Conservation (phyloP, 1,284 basidiomycete genomes). For the Ceratobasidium sp. region DNA sequence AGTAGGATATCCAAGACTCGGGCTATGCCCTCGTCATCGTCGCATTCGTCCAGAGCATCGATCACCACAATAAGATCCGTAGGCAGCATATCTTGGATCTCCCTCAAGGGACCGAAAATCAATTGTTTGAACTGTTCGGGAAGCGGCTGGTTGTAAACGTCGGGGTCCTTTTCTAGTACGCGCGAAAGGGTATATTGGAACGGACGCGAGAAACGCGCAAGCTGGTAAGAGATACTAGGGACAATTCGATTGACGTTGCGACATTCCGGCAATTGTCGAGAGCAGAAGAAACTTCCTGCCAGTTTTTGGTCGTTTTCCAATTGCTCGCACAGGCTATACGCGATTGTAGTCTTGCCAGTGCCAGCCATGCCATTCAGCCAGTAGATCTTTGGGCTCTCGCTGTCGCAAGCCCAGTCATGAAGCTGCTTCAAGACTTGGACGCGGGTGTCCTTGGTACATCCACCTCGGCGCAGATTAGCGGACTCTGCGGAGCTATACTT, state of each 20-base stretch:
- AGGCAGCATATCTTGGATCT: background rate
- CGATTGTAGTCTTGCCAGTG: conserved; percentile 31
- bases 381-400: background rate
- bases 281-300: conserved; percentile 27
- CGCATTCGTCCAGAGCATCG: too few relatives aligned
- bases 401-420: background rate
- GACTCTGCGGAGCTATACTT: conserved; percentile 16
- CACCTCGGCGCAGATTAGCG: background rate
- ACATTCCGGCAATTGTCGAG: conserved; percentile 11
- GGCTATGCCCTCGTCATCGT: background rate
- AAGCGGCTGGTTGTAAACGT: background rate
- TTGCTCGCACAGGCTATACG: conserved; percentile 22
- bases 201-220: conserved; percentile 9
- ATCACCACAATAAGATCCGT: background rate
- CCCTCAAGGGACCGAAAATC: background rate
- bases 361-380: too few relatives aligned
- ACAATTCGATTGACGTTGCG: conserved; percentile 3
- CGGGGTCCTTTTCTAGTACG: background rate
- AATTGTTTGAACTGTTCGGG: background rate
- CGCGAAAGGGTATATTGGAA: background rate
- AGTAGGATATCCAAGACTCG: background rate
- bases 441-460: conserved; percentile 14
- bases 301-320: background rate
- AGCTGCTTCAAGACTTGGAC: background rate
- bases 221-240: conserved; percentile 3